Conservation (phyloP, 139 green algal species). For the Tetradesmus obliquus region DNA sequence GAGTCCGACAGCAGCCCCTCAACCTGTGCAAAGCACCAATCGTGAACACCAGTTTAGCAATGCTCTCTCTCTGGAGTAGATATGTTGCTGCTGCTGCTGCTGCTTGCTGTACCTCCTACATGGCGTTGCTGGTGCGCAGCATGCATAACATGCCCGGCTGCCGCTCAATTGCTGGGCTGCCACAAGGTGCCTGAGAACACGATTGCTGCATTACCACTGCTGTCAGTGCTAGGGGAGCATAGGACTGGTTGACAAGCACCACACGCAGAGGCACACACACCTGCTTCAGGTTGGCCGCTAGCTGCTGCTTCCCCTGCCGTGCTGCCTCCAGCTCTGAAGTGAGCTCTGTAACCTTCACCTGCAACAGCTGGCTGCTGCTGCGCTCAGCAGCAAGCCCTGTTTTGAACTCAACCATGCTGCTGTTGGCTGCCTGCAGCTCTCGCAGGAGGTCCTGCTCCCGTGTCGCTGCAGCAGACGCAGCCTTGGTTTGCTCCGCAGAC, state of each 20-base stretch:
- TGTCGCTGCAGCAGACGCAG: not conserved
- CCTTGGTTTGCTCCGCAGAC: not conserved
- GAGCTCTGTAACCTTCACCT: not conserved
- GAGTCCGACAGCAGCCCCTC: conserved; percentile 44
- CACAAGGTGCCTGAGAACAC: not conserved
- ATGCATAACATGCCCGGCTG: too few relatives aligned
- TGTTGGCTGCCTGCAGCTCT: conserved; percentile 17
- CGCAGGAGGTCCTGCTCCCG: conserved; percentile 19
- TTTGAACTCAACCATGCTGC: conserved; percentile 21
- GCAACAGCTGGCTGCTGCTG: not conserved
- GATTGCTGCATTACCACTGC: not conserved
- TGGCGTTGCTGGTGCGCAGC: too few relatives aligned
- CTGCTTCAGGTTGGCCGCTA: not conserved
- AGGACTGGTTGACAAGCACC: not conserved
- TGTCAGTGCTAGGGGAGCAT: too few relatives aligned
- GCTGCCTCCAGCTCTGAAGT: conserved; percentile 6
- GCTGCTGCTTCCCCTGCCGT: not conserved
- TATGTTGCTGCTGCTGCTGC: not conserved
- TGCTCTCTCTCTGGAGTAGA: not conserved
- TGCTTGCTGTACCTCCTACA: not conserved
- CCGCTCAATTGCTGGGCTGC: too few relatives aligned
- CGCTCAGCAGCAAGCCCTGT: conserved; percentile 12
- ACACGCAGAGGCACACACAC: not conserved
- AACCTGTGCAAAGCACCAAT: not conserved
- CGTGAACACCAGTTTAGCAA: too few relatives aligned